A percentile compares a stretch with the other conserved stretches of the same genome.
Conservation (phyloP, 2,329 filamentous ascomycete species). For the Neospermospora avenae region DNA sequence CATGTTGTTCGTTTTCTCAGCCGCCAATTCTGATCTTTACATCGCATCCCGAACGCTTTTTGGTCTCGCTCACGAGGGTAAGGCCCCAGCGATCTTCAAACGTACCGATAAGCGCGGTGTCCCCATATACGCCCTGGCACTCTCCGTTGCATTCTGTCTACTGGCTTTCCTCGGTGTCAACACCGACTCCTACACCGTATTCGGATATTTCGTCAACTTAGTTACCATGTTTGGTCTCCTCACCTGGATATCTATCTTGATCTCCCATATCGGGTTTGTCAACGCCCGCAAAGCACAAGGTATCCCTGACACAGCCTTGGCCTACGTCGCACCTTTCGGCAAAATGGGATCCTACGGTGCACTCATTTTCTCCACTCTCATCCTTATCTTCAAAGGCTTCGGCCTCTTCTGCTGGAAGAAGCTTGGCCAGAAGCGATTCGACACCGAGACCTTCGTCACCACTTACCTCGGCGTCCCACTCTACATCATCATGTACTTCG, state of each 20-base stretch:
- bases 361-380: constrained; percentile 67
- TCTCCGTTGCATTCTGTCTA: constrained; percentile 50
- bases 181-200: constrained; percentile 59
- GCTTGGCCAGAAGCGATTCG: constrained; percentile 44
- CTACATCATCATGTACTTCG: constrained; percentile 56
- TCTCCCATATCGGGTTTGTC: constrained; percentile 66
- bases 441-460: constrained; percentile 63
- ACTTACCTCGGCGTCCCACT: constrained; percentile 62
- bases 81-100: constrained; percentile 59
- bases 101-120: constrained; percentile 55
- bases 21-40: constrained; percentile 59
- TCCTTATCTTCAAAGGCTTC: constrained; percentile 81
- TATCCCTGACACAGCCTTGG: constrained; percentile 51
- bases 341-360: constrained; percentile 64
- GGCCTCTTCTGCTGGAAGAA: constrained; percentile 65
- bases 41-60: constrained; percentile 68
- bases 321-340: constrained; percentile 71
- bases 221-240: constrained; percentile 40
- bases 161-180: constrained; percentile 65
- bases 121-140: constrained; percentile 45
- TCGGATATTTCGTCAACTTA: constrained; percentile 69
- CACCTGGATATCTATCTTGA: constrained; percentile 51
- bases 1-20: constrained; percentile 63
- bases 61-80: constrained; percentile 62
- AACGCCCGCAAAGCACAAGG: constrained; percentile 59